A percentile compares a stretch with the other conserved stretches of the same genome.
Conservation (phyloP, 164 flowering plant species). For the Akebia trifoliata region DNA sequence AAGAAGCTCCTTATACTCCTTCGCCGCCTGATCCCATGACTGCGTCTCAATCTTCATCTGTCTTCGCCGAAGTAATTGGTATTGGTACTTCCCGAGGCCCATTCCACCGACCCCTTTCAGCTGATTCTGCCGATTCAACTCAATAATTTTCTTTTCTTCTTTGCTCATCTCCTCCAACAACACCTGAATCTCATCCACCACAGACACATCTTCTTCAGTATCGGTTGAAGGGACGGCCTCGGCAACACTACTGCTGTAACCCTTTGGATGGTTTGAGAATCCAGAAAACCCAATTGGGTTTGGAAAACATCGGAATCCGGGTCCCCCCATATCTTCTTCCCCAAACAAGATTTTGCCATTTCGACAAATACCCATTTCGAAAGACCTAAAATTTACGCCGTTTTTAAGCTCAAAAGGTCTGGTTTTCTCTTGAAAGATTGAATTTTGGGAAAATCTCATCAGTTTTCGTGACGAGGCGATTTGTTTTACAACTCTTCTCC, state of each 20-base stretch:
- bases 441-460: constrained; percentile 9
- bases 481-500: constrained; percentile 42
- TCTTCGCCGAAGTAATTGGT: constrained; percentile 43
- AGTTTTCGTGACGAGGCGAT: constrained; percentile 18
- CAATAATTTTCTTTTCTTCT: constrained; percentile 22
- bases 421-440: constrained; percentile 9
- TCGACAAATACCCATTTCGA: constrained; percentile 26
- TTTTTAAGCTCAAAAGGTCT: constrained; percentile 14
- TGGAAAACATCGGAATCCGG: constrained; percentile 17
- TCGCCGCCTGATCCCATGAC: constrained; percentile 82
- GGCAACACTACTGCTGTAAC: constrained; percentile 57
- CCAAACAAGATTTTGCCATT: constrained; percentile 10
- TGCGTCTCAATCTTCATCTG: constrained; percentile 89
- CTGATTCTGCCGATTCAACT: constrained; percentile 8
- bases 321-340: constrained; percentile 23
- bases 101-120: constrained; percentile 24
- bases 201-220: constrained; percentile 49
- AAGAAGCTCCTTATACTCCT: constrained; percentile 79
- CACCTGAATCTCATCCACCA: constrained; percentile 41
- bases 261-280: constrained; percentile 21
- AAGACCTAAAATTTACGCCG: constrained; percentile 12
- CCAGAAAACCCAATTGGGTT: constrained; percentile 20
- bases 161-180: constrained; percentile 35
- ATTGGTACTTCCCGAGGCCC: constrained; percentile 28
- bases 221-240: constrained; percentile 51